Evolutionary conservation across 2,329 filamentous ascomycete genomes (phyloP).

Genomic region (Trichoderma simmonsii): DNA sequence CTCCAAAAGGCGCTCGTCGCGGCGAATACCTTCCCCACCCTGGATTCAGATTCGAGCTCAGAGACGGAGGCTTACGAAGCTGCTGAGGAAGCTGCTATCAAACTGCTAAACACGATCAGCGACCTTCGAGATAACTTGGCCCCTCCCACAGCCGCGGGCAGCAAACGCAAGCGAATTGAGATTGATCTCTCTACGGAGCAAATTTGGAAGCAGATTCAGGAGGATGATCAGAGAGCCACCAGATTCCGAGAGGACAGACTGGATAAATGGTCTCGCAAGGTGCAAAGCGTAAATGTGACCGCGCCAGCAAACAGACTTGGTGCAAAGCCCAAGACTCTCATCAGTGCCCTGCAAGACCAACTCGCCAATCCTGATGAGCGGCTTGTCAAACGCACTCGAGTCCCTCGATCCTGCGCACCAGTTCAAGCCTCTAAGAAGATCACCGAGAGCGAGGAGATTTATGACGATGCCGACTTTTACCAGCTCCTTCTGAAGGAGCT

Average conservation of each 20-base stretch:
- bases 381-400: constrained; percentile 64
- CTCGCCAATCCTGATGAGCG: constrained; percentile 60
- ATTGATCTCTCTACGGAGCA: constrained; percentile 57
- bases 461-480: constrained; percentile 95
- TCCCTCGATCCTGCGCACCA: constrained; percentile 74
- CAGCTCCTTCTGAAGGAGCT: constrained; percentile 89
- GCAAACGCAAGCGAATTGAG: constrained; percentile 62
- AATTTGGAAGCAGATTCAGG: constrained; percentile 70
- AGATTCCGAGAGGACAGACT: constrained; percentile 67
- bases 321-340: constrained; percentile 45
- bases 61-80: constrained; percentile 60
- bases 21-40: constrained; percentile 66
- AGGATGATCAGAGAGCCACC: constrained; percentile 58
- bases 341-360: constrained; percentile 66
- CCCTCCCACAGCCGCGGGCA: constrained; percentile 47
- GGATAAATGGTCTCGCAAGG: constrained; percentile 86
- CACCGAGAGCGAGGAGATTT: constrained; percentile 62
- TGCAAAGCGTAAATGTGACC: constrained; percentile 45
- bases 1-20: constrained; percentile 87
- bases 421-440: constrained; percentile 59
- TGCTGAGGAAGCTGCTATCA: constrained; percentile 80
- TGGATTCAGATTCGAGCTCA: constrained; percentile 39
- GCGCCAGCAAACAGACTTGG: constrained; percentile 26
- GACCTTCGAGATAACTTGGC: constrained; percentile 62
- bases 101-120: constrained; percentile 79